These are phyloP conservation scores for Gracilaria caudata DNA, from an alignment of 23 red algal species.

Conservation along the genomic window DNA sequence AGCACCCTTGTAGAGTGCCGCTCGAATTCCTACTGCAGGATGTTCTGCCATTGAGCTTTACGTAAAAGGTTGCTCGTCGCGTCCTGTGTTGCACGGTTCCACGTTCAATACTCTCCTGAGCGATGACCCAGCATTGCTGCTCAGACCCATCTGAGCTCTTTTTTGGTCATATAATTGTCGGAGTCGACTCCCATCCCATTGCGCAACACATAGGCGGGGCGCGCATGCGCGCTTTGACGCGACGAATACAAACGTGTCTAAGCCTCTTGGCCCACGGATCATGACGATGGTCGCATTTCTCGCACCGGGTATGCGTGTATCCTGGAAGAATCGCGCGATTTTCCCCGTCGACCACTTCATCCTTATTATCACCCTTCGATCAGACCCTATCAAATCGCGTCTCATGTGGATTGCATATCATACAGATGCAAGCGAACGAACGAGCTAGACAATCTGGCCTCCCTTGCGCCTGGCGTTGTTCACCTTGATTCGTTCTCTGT, in stretches of 20 bases:
- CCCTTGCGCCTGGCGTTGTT: slow-evolving; percentile 52
- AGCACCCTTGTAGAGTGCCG: background rate
- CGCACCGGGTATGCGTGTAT: background rate
- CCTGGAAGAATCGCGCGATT: background rate
- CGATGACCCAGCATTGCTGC: background rate
- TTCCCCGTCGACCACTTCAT: background rate
- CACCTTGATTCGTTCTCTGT: slow-evolving; percentile 42
- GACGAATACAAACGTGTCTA: background rate
- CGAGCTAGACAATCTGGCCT: slow-evolving; percentile 27
- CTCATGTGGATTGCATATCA: background rate
- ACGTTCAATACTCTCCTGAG: background rate
- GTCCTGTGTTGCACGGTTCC: background rate
- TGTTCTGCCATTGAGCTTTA: background rate
- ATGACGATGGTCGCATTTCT: background rate
- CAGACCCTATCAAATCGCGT: background rate
- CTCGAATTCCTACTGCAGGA: background rate
- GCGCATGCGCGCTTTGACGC: background rate
- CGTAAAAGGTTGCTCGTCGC: background rate
- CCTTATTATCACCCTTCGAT: background rate
- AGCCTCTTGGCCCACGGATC: background rate
- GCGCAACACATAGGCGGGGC: background rate
- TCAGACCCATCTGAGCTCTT: background rate
- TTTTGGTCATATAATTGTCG: background rate
- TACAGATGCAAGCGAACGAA: background rate
- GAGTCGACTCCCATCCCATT: background rate